Conservation (phyloP, 441 rosid species). For the Adansonia madagascariensis region DNA sequence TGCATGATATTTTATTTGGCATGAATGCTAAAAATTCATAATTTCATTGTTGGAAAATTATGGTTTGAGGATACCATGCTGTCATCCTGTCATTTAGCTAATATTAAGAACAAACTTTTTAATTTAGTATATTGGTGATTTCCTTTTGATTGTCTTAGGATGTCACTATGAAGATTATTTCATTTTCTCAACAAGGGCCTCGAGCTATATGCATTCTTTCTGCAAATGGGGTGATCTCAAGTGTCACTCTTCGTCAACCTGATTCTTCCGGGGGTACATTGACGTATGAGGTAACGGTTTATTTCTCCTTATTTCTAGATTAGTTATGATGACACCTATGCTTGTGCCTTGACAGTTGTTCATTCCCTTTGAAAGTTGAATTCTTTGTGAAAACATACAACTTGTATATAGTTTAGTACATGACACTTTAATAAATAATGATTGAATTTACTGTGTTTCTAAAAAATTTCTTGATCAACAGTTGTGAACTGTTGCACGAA, state of each 20-base stretch:
- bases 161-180: conserved; percentile 67
- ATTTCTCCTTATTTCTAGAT: conserved; percentile 17
- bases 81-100: background rate
- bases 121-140: background rate
- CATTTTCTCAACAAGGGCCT: conserved; percentile 80
- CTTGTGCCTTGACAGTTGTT: background rate
- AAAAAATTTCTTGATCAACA: background rate
- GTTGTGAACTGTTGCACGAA: background rate
- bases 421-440: no score
- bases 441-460: no score
- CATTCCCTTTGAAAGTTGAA: background rate
- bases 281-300: conserved; percentile 61
- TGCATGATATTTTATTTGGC: background rate
- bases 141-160: conserved; percentile 46
- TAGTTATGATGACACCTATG: conserved; percentile 4
- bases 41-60: background rate
- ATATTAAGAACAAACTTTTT: background rate
- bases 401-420: no score
- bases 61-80: conserved; percentile 10
- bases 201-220: conserved; percentile 66
- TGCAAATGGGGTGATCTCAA: conserved; percentile 67
- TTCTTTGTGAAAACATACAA: background rate
- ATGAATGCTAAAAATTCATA: conserved; percentile 9
- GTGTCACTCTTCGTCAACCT: conserved; percentile 72
- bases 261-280: conserved; percentile 75